Evolutionary conservation across 2,329 filamentous ascomycete genomes (phyloP), one percentile per base, ranked within the genome.

Genomic region (Clonostachys rhizophaga): DNA sequence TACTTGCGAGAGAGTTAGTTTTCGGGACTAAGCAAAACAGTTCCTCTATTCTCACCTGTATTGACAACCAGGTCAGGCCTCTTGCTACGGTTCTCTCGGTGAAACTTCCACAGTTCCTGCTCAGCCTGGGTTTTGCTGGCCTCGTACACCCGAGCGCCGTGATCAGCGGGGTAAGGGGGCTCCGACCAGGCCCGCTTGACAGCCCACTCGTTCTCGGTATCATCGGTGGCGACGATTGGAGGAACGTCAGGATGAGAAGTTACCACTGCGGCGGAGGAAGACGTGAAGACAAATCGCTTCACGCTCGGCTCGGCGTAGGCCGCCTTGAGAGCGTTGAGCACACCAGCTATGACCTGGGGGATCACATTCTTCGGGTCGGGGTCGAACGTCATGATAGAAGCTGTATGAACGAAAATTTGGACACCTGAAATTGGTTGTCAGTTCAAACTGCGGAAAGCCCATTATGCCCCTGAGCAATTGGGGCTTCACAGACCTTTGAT

Each of bases 261-360:
- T 6, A 58, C 44, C 7, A 50, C 50, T 0, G 61, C 53, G 1
- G 55, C 49, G 1, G 63, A 57, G 1, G 67, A 69, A 16, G 63
- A 66, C 0, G 68, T 72, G 37, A 68, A 54, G 7, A 75, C 66
- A 33, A 75, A 65, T 2, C 67, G 59, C 47, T 63, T 65, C 1
- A 77, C 58, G 6, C 58, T 58, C 0, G 64, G 50, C 20, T 67
- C 59, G 1, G 47, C 51, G 14, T 57, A 55, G 0, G 70, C 68
- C 0, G 68, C 57, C 7, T 67, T 59, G 6, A 74, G 52, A 11
- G 67, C 51, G 7, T 52, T 49, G 2, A 56, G 30, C 0, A 62
- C 55, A 14, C 61, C 62, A 0, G 49, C 42, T 2, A 74, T 50
- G 4, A 56, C 58, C 0, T 42, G 39, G 2, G 68, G 61, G n/a